Conservation (phyloP, 2,329 filamentous ascomycete genomes). For the Beauveria sp. region DNA sequence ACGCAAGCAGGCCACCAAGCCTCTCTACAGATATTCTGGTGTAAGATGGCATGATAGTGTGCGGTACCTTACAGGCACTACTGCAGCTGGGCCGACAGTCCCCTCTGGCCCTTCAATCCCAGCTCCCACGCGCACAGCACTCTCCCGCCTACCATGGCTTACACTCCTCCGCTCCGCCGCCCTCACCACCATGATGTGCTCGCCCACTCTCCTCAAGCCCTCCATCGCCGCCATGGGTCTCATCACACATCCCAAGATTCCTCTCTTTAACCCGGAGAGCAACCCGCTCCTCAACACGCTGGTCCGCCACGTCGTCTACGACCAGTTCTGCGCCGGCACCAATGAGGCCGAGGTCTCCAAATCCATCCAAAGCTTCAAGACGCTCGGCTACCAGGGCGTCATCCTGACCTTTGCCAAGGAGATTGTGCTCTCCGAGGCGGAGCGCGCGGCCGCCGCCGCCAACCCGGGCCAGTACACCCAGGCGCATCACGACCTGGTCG, state of each 20-base stretch:
- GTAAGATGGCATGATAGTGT: constrained; percentile 8
- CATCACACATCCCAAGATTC: constrained; percentile 23
- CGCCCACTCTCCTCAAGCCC: constrained; percentile 17
- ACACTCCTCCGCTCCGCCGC: constrained; percentile 19
- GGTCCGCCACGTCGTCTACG: constrained; percentile 40
- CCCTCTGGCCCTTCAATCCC: not conserved
- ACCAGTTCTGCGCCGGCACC: constrained; percentile 49
- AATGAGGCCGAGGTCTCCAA: constrained; percentile 37
- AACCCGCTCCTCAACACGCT: constrained; percentile 30
- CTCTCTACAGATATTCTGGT: constrained; percentile 10
- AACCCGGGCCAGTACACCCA: constrained; percentile 14
- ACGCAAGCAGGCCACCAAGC: constrained; percentile 2
- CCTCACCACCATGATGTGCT: constrained; percentile 22
- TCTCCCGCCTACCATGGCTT: constrained; percentile 16
- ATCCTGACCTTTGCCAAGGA: constrained; percentile 47
- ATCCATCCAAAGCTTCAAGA: constrained; percentile 36
- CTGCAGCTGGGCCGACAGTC: not conserved
- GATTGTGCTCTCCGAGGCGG: constrained; percentile 25
- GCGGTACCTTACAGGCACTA: constrained; percentile 9
- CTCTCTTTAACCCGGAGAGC: constrained; percentile 37
- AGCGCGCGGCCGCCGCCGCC: constrained; percentile 13
- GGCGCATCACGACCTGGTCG: constrained; percentile 21
- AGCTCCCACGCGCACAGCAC: constrained; percentile 8
- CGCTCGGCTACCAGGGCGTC: constrained; percentile 43
- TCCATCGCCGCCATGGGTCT: constrained; percentile 19